These are phyloP conservation scores for Acer negundo DNA, from an alignment of 345 rosid species.

Conservation along the genomic window DNA sequence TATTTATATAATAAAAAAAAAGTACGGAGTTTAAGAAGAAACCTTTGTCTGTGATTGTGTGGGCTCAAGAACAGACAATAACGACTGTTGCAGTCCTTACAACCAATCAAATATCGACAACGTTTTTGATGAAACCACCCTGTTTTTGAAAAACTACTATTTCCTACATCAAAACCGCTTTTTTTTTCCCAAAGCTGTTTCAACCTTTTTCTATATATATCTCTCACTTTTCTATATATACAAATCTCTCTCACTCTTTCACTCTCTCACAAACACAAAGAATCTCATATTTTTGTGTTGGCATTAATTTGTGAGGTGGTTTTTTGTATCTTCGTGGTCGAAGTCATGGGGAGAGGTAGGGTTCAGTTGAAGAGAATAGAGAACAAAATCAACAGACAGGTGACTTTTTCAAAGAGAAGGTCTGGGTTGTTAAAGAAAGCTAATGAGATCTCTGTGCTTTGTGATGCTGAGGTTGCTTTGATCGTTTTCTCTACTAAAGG, in stretches of 20 bases:
- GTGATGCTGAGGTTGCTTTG: conserved; percentile 65
- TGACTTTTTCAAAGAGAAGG: conserved; percentile 63
- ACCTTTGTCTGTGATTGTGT: not conserved
- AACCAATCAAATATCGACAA: conserved; percentile 43
- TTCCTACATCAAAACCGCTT: conserved; percentile 18
- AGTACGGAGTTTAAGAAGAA: not conserved
- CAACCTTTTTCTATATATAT: conserved; percentile 8
- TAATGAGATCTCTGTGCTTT: conserved; percentile 67
- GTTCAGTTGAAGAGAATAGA: conserved; percentile 67
- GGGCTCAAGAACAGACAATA: not conserved
- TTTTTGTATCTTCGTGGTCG: not conserved
- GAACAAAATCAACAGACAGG: conserved; percentile 70
- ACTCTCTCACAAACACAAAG: no score
- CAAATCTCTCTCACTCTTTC: not conserved
- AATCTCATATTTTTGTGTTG: not conserved
- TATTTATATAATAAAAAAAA: no score
- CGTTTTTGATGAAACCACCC: conserved; percentile 37
- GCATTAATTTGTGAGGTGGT: not conserved
- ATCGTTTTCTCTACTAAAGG: conserved; percentile 67
- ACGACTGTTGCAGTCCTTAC: not conserved
- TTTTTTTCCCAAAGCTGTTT: not conserved
- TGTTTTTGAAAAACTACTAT: conserved; percentile 22
- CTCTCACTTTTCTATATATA: not conserved
- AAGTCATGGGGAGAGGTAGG: conserved; percentile 32
- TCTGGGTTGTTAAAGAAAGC: conserved; percentile 64